Conservation (phyloP, 805 yeast species). For the Torulaspora indica region DNA sequence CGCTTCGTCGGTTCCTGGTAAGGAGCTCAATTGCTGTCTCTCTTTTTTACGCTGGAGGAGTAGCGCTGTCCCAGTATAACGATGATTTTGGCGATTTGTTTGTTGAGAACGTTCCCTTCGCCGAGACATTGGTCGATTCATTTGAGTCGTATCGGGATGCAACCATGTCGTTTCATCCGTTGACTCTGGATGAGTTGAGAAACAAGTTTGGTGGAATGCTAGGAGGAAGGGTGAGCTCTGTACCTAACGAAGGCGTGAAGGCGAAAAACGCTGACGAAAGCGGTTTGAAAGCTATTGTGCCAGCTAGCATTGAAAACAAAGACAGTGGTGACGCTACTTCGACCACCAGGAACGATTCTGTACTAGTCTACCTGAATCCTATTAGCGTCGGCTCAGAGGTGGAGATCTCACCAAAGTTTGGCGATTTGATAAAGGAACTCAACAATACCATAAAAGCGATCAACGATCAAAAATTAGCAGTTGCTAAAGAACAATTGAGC, state of each 20-base stretch:
- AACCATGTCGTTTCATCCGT: constrained; percentile 15
- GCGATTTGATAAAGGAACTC: constrained; percentile 27
- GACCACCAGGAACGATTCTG: constrained; percentile 2
- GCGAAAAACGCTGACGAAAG: constrained; percentile 8
- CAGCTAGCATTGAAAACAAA: background rate
- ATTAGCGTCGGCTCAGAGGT: constrained; percentile 1
- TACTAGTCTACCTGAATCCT: constrained; percentile 8
- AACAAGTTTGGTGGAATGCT: constrained; percentile 24
- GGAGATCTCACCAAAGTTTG: constrained; percentile 13
- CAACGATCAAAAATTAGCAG: constrained; percentile 35
- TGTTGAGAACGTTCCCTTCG: constrained; percentile 61
- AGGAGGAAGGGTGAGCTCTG: constrained; percentile 21
- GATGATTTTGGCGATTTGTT: constrained; percentile 56
- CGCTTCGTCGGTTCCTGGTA: constrained; percentile 34
- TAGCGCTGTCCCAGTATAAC: constrained; percentile 50
- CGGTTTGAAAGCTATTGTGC: background rate
- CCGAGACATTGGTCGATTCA: constrained; percentile 48
- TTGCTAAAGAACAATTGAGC: constrained; percentile 21
- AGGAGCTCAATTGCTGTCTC: constrained; percentile 34
- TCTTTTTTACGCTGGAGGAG: constrained; percentile 53
- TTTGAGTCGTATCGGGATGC: constrained; percentile 40
- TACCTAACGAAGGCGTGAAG: constrained; percentile 17
- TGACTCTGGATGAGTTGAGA: constrained; percentile 25
- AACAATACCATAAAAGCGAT: constrained; percentile 36
- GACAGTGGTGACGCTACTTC: background rate